phyloP scores from a whole-genome alignment of 225 moss, liverwort and hornwort species.

The Neckera pumila region DNA sequence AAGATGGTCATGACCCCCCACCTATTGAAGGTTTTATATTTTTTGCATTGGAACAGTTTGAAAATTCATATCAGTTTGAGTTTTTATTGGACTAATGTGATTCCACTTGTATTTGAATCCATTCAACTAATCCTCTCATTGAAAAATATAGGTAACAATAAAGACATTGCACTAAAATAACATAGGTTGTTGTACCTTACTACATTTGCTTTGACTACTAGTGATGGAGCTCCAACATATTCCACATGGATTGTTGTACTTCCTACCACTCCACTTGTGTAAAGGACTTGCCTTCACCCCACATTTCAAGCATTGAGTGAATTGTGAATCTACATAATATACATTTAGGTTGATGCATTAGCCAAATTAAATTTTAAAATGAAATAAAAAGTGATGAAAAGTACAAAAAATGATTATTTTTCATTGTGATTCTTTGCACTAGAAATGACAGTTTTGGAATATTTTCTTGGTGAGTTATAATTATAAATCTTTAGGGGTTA shows the following conservation, averaged over 20 bases:
- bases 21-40: too few species aligned
- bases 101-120: too few species aligned
- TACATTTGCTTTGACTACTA: not conserved
- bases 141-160: too few species aligned
- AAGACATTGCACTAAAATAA: too few species aligned
- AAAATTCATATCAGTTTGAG: too few species aligned
- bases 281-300: not conserved
- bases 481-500: not conserved
- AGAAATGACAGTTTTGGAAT: not conserved
- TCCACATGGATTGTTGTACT: not conserved
- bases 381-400: too few species aligned
- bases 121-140: too few species aligned
- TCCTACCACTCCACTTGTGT: not conserved
- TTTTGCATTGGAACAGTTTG: too few species aligned
- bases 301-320: not conserved
- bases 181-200: not conserved
- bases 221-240: not conserved
- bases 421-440: not conserved
- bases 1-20: too few species aligned
- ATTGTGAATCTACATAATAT: not conserved
- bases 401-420: not conserved
- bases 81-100: too few species aligned
- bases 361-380: too few species aligned
- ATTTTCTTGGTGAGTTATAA: not conserved
- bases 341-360: not conserved